phyloP scores from a whole-genome alignment of 148 eudicot genomes.

The Vaccinium macrocarpon region DNA sequence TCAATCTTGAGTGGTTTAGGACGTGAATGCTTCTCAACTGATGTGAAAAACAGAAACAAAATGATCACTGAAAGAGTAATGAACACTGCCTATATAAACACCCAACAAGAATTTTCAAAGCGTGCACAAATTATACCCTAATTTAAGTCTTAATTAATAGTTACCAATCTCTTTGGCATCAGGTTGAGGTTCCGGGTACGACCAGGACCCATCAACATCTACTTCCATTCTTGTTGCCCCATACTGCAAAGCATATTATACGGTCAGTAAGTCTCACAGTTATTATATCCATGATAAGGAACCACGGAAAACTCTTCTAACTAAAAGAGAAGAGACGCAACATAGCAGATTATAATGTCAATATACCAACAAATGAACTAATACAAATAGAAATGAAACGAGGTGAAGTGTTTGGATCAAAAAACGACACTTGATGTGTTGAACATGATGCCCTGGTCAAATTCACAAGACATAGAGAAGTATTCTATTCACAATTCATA shows the following conservation, averaged over 20 bases:
- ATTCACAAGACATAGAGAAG: too few relatives aligned
- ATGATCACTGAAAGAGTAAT: slow-evolving; percentile 14
- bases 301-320: neutral
- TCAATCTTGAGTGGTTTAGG: slow-evolving; percentile 73
- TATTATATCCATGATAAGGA: neutral
- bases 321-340: neutral
- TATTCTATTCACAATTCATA: neutral
- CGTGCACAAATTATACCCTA: neutral
- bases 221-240: slow-evolving; percentile 76
- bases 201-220: slow-evolving; percentile 77
- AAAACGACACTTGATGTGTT: too few relatives aligned
- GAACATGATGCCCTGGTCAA: too few relatives aligned
- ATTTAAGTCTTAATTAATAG: slow-evolving; percentile 2
- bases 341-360: neutral
- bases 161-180: slow-evolving; percentile 53
- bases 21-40: slow-evolving; percentile 80
- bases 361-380: too few relatives aligned
- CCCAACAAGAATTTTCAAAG: neutral
- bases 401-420: too few relatives aligned
- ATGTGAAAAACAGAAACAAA: slow-evolving; percentile 10
- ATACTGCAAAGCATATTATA: slow-evolving; percentile 47
- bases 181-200: slow-evolving; percentile 54
- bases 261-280: slow-evolving; percentile 25
- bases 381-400: too few relatives aligned
- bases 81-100: neutral